Base-by-base conservation (phyloP, 108 stramenopile genomes). In the Pseudonitzschia multistriata region DNA sequence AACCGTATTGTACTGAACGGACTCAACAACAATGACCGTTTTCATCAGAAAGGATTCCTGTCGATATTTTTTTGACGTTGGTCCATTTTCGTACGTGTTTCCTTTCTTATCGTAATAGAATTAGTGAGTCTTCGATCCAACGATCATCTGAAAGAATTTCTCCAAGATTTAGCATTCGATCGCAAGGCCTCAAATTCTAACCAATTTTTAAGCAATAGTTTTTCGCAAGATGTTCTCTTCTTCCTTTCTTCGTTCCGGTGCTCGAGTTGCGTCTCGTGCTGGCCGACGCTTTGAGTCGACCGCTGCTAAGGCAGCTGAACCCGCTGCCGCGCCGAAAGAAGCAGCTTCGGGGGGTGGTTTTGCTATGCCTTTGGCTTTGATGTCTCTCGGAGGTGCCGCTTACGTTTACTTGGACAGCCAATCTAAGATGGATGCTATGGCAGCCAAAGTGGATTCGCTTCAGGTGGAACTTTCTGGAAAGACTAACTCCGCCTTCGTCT, bases 401-500 rank as follows among this genome's bases (percentile, higher is more conserved):
- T 79, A 71, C 49, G 68, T 66, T 24, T 79, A 75, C 65, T 66
- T 74, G 39, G 70, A 71, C 45, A 40, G 62, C n/a, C 25, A 55
- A 22, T 67, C 68, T 13, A 55, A 55, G 31, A 66, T 62, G 36
- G 67, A 57, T 24, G 73, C 49, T 14, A 66, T 83, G 49, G 19
- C 62, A 42, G 53, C 45, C 21, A 33, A 68, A 30, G 36, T 72
- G 29, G 66, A 79, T 60, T 74, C 79, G 28, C 67, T 83, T 2
- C 81, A 83, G 50, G 71, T 83, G 15, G 69, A 79, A 64, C 34
- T 83, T 21, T 49, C 71, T 21, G 80, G 80, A 48, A 81, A 78
- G 59, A 77, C 80, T 63, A 80, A 80, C 71, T 62, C 66, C n/a
- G 93, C 93, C 30, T 91, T 92, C 67, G 89, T 95, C 61, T 95